Conservation (phyloP, 2,329 filamentous ascomycete genomes). For the Elsinoe fawcettii region DNA sequence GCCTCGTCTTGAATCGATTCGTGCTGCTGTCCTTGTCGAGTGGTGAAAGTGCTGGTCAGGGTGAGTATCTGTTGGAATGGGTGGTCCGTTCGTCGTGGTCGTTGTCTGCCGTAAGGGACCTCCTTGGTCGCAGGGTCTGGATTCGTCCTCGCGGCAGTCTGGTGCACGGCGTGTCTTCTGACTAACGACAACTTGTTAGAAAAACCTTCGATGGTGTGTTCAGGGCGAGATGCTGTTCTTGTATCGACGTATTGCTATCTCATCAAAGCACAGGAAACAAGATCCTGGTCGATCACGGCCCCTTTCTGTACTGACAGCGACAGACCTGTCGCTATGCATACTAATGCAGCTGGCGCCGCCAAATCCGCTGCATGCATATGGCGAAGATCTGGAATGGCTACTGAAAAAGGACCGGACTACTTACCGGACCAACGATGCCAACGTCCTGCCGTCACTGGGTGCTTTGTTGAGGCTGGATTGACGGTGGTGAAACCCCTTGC, state of each 20-base stretch:
- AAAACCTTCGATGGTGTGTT: not conserved
- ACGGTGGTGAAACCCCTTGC: not conserved
- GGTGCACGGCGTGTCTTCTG: not conserved
- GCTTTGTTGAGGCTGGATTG: not conserved
- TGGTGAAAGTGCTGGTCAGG: no score
- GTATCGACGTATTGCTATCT: not conserved
- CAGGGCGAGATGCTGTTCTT: not conserved
- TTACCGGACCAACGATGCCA: not conserved
- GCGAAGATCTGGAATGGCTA: not conserved
- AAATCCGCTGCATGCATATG: not conserved
- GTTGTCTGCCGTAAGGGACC: not conserved
- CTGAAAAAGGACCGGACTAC: not conserved
- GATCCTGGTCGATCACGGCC: not conserved
- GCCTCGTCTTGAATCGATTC: not conserved
- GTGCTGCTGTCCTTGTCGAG: not conserved
- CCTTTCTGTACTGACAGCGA: not conserved
- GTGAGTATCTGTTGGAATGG: not conserved
- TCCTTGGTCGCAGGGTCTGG: no score
- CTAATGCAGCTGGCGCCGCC: not conserved
- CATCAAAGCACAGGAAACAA: not conserved
- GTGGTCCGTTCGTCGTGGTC: not conserved
- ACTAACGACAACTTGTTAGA: not conserved
- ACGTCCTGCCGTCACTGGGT: not conserved
- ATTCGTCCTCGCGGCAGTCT: not conserved
- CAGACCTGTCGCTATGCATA: conserved; percentile 6